Base-by-base conservation (phyloP, 495 filamentous ascomycete species). In the Ramalina intermedia region DNA sequence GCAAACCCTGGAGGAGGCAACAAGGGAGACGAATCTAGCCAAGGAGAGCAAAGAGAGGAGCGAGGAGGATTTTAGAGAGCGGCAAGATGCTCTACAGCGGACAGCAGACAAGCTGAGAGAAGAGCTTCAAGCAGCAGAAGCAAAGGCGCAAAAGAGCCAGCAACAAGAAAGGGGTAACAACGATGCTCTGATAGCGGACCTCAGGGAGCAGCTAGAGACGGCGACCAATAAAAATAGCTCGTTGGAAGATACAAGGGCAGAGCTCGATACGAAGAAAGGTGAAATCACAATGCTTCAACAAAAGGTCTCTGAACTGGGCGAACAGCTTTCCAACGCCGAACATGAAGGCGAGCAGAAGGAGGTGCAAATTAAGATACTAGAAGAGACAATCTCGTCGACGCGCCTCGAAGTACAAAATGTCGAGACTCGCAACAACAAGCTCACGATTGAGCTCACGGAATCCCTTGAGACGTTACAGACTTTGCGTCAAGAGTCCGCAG, bases 1-100 rank as follows among this genome's bases (percentile, higher is more conserved):
- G 1, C 69, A 76, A 49, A 80, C 69, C 49, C 61, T 84, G 23
- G 79, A 84, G 58, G 68, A 68, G 12, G 70, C 76, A 0, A 76
- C 74, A 5, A 61, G 73, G 17, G 78, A 84, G 55, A 66, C 81
- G 4, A 69, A 70, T 33, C 70, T 76, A 47, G 50, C 73, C 35
- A 71, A 73, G 23, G 81, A 84, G 36, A 65, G 61, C 42, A 74
- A 71, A 49, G 77, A 76, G n/a, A 68, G 68, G 16, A 68, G 75
- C 44, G 67, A 72, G 27, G 57, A 67, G 1, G 70, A 74, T 65
- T 54, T 73, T 62, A 60, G 68, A 29, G 58, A 60, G 39, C 58
- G 53, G 20, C 51, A 37, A 41, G 45, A 36, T 38, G 16, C 27
- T n/a, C 41, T 51, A 33, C 58, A 58, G 35, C 49, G 39, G 43